Evolutionary conservation across 805 yeast species (phyloP), one percentile per base, ranked within the genome.

Genomic region (Saccharomycopsis javanensis): DNA sequence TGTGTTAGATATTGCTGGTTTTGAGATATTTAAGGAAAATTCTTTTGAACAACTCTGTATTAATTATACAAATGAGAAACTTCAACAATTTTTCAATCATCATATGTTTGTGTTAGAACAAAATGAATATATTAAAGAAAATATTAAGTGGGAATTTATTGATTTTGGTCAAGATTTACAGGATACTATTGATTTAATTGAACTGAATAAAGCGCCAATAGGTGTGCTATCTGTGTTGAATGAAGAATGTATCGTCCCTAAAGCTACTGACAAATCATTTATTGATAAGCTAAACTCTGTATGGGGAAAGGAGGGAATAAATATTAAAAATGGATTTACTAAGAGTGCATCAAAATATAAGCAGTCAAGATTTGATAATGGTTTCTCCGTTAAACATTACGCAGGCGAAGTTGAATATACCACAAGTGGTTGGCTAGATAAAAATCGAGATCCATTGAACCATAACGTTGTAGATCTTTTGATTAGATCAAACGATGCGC

Each of bases 41-140:
- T 90, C 97, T 7, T 92, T 92, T 67, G 99, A 92, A 72, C 99
- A 92, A 71, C 92, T 92, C 72, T 92, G 99, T 75, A 91, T 91
- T 72, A 91, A 91, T 70, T 91, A 91, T 70, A 97, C 97, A 50
- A 91, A 91, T 72, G 99, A 92, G 74, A 92, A 92, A 72, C 78
- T 92, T 65, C 98, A 92, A 72, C 98, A 92, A 72, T 97, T 92
- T 70, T 92, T 92, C 72, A 92, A 91, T 66, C 97, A 90, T 74
- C 97, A 92, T 67, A 97, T 92, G 55, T 92, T 92, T 80, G 92
- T 92, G 69, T 79, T 94, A 61, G 99, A 92, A 69, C 98, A 94
- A 75, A 96, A 91, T 67, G 97, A 94, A 68, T 92, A 92, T 68
- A 79, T 90, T 55, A 81, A 80, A 59, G 98, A 92, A 73, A 86